Evolutionary conservation across 2,329 filamentous ascomycete genomes (phyloP), one percentile per base, ranked within the genome.

Genomic region (Macroventuria anomochaeta): DNA sequence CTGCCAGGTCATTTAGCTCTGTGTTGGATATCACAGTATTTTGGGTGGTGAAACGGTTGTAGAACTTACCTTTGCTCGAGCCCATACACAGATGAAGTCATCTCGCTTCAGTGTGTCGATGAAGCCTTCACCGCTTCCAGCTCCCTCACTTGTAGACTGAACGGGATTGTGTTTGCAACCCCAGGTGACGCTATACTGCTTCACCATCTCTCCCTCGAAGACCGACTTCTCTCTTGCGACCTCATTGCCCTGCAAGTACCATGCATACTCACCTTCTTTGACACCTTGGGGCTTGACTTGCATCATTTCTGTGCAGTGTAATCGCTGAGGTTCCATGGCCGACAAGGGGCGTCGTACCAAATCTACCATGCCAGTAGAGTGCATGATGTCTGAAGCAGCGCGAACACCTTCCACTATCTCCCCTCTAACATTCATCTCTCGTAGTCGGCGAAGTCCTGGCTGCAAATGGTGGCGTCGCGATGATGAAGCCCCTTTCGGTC

Each of bases 161-260:
- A 21, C 15, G 25, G 38, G 48, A 25, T 57, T 53, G 10, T 39
- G 32, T 15, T 40, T 54, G 21, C 48, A 61, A 17, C 52, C 53
- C 59, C 53, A 64, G n/a, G 55, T 39, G 20, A 65, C 43, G 3
- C 31, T 53, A 40, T 62, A 59, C 25, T 56, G 43, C 18, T 48
- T 59, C 2, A 56, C 34, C 47, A 58, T 53, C 7, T 60, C 55
- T 4, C 57, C 52, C 31, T 61, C 56, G 8, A 58, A 63, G 2
- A 55, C 23, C 5, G 55, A 59, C 12, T 23, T 43, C 3, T 38
- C 52, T 52, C 47, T 59, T 17, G 53, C 62, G 11, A 65, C 61
- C 17, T 55, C 8, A 18, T 65, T 68, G 5, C 57, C 52, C 43
- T 68, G 62, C 5, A 69, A 20, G 21, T 59, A 63, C 64, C 62